Conservation (phyloP, 1,284 basidiomycete genomes). For the Apiotrichum mycotoxinovorans region DNA sequence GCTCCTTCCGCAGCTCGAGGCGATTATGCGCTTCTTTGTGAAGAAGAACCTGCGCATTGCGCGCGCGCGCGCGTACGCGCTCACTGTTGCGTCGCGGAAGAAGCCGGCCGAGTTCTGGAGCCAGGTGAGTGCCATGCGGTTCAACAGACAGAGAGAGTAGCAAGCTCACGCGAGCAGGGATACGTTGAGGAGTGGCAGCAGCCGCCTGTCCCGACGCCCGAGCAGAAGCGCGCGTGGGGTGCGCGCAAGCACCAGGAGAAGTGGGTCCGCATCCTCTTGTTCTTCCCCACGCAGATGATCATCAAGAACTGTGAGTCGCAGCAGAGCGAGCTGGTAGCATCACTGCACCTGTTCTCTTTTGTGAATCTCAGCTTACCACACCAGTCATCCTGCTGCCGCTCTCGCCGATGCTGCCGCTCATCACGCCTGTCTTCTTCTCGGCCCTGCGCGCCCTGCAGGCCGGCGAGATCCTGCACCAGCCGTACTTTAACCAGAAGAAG, state of each 20-base stretch:
- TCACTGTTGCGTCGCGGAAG: constrained; percentile 72
- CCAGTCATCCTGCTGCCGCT: constrained; percentile 67
- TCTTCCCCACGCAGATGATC: constrained; percentile 57
- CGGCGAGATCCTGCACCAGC: constrained; percentile 65
- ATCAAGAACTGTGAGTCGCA: constrained; percentile 56
- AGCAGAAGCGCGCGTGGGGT: constrained; percentile 22
- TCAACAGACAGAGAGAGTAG: not conserved
- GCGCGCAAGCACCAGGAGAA: constrained; percentile 28
- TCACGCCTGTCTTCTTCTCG: constrained; percentile 63
- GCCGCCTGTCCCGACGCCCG: constrained; percentile 56
- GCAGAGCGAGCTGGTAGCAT: no score
- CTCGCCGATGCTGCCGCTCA: constrained; percentile 61
- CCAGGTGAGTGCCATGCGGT: constrained; percentile 26
- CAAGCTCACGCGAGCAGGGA: constrained; percentile 47
- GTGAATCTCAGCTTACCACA: constrained; percentile 6
- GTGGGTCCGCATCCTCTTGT: constrained; percentile 50
- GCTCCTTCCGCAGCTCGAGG: constrained; percentile 66
- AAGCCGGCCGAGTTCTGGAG: constrained; percentile 78
- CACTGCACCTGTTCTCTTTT: not conserved
- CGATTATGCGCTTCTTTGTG: constrained; percentile 73
- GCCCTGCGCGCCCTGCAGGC: constrained; percentile 67
- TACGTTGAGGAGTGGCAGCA: constrained; percentile 82
- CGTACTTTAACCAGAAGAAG: constrained; percentile 74
- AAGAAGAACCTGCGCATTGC: constrained; percentile 71
- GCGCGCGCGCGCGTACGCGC: constrained; percentile 64